Percentiles rank a stretch among this genome's conserved stretches.
These are phyloP conservation scores for Ilyonectria destructans DNA, from an alignment of 2,329 filamentous ascomycete species.

Conservation along the genomic window DNA sequence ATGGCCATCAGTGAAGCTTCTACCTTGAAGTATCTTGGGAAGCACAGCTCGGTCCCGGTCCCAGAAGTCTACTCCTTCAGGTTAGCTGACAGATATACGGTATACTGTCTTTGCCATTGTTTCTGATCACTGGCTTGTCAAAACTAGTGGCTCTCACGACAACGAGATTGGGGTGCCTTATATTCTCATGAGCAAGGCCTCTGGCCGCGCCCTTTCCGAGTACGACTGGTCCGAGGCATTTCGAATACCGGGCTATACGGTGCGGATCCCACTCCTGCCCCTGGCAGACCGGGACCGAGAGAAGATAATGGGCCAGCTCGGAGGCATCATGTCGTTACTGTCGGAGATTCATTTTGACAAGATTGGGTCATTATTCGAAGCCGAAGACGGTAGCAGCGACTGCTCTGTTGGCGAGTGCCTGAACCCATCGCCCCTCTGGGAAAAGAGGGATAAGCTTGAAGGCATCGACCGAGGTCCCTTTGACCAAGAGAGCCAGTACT, in stretches of 20 bases:
- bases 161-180: constrained; percentile 46
- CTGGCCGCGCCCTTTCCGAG: constrained; percentile 37
- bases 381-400: constrained; percentile 21
- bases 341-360: constrained; percentile 39
- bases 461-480: constrained; percentile 49
- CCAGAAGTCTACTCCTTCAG: constrained; percentile 46
- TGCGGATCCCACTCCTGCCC: constrained; percentile 33
- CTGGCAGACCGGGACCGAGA: constrained; percentile 35
- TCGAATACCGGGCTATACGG: constrained; percentile 34
- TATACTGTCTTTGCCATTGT: neutral
- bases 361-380: constrained; percentile 46
- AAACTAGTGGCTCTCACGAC: constrained; percentile 35
- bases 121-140: constrained; percentile 11
- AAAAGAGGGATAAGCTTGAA: constrained; percentile 44
- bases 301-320: constrained; percentile 43
- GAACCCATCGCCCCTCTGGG: constrained; percentile 43
- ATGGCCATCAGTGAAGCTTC: constrained; percentile 45
- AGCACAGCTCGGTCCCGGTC: constrained; percentile 41
- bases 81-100: constrained; percentile 25
- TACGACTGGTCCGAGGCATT: constrained; percentile 42
- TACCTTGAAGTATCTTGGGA: constrained; percentile 41
- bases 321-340: constrained; percentile 38
- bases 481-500: constrained; percentile 44
- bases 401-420: constrained; percentile 45
- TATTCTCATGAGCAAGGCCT: constrained; percentile 47